Conservation (phyloP, 345 rosid species). For the Salix caprea region DNA sequence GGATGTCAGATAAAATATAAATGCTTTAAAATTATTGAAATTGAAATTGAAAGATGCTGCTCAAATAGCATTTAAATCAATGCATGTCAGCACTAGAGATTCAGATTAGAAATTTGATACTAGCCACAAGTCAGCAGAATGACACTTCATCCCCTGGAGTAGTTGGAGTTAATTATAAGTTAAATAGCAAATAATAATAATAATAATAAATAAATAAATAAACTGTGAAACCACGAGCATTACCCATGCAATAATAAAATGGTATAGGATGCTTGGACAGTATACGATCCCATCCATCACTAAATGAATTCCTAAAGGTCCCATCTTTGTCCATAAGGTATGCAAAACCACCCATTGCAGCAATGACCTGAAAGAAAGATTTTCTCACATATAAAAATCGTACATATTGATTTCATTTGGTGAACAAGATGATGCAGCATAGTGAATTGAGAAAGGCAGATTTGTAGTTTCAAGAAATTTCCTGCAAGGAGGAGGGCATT, state of each 20-base stretch:
- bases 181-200: background rate
- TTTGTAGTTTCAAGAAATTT: background rate
- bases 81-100: background rate
- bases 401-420: background rate
- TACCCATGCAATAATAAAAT: conserved; percentile 92
- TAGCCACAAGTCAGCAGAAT: background rate
- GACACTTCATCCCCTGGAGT: background rate
- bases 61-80: conserved; percentile 1
- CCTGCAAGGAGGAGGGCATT: background rate
- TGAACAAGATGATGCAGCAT: background rate
- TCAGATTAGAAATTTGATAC: background rate
- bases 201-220: background rate
- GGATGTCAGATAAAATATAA: background rate
- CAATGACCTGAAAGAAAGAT: conserved; percentile 47
- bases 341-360: conserved; percentile 75
- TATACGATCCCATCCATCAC: conserved; percentile 91
- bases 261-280: conserved; percentile 90
- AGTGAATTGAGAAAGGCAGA: background rate
- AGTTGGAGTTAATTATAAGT: background rate
- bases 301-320: conserved; percentile 81
- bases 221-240: background rate
- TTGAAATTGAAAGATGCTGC: conserved; percentile 9
- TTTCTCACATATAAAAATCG: background rate
- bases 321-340: conserved; percentile 93
- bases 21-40: conserved; percentile 1